Conservation (phyloP, 2,329 filamentous ascomycete genomes). For the Neopestalotiopsis sp. region DNA sequence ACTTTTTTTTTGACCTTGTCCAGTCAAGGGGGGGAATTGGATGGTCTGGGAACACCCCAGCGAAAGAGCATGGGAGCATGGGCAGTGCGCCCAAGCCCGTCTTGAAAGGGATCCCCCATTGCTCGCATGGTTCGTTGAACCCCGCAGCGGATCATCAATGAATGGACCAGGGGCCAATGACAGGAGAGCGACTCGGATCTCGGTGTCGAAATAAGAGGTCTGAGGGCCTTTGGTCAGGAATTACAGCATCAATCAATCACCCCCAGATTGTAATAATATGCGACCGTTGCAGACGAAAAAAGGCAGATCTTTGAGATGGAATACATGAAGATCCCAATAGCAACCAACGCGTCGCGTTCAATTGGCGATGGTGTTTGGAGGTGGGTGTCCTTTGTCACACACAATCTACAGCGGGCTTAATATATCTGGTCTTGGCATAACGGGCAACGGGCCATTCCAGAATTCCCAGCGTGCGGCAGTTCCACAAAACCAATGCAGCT, state of each 20-base stretch:
- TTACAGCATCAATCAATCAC: not conserved
- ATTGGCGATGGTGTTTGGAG: not conserved
- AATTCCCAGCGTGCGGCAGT: not conserved
- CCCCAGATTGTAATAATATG: not conserved
- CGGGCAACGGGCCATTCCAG: not conserved
- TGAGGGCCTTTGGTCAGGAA: not conserved
- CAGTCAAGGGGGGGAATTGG: not conserved
- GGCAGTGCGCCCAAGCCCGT: not conserved
- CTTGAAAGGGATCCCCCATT: not conserved
- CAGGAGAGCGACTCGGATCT: not conserved
- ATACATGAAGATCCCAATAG: not conserved
- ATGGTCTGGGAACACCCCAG: not conserved
- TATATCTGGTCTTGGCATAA: not conserved
- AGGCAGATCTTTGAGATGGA: not conserved
- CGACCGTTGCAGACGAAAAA: not conserved
- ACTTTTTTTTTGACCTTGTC: not conserved
- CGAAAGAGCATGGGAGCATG: not conserved
- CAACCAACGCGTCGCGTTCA: not conserved
- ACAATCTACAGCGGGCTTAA: not conserved
- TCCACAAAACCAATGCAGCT: conserved; percentile 1
- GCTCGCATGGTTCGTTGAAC: conserved; percentile 5
- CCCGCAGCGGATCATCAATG: conserved; percentile 13
- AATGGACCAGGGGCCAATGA: conserved; percentile 3
- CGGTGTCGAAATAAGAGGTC: not conserved
- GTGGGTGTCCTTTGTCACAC: not conserved